Conservation (phyloP, 257 asterid genomes). For the Penstemon barbatus region DNA sequence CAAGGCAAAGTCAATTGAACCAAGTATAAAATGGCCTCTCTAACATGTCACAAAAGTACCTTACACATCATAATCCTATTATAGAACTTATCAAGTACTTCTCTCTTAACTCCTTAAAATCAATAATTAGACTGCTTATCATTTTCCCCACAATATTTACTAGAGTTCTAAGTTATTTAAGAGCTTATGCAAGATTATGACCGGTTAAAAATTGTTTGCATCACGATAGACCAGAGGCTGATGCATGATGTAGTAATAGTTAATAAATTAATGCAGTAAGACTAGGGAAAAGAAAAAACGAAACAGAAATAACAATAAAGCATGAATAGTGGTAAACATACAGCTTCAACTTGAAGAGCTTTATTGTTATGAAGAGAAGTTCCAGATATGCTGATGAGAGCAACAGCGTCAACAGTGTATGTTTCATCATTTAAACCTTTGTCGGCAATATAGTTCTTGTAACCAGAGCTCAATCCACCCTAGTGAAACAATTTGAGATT, state of each 20-base stretch:
- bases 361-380: conserved; percentile 76
- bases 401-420: conserved; percentile 76
- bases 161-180: neutral
- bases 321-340: conserved; percentile 36
- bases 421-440: conserved; percentile 99
- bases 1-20: conserved; percentile 3
- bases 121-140: neutral
- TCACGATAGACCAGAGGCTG: neutral
- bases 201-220: neutral
- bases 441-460: conserved; percentile 89
- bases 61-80: neutral
- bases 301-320: neutral
- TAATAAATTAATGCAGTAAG: neutral
- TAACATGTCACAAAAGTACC: neutral
- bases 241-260: neutral
- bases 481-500: conserved; percentile 36
- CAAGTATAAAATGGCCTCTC: conserved; percentile 4
- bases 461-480: conserved; percentile 98
- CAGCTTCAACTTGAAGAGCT: conserved; percentile 94
- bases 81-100: neutral
- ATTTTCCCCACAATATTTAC: neutral
- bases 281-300: neutral
- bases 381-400: conserved; percentile 84
- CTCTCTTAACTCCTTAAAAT: neutral
- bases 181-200: neutral